Percentiles rank a stretch among this genome's conserved stretches.
Evolutionary conservation across 1,284 basidiomycete genomes (phyloP).

Genomic region (Abortiporus biennis): DNA sequence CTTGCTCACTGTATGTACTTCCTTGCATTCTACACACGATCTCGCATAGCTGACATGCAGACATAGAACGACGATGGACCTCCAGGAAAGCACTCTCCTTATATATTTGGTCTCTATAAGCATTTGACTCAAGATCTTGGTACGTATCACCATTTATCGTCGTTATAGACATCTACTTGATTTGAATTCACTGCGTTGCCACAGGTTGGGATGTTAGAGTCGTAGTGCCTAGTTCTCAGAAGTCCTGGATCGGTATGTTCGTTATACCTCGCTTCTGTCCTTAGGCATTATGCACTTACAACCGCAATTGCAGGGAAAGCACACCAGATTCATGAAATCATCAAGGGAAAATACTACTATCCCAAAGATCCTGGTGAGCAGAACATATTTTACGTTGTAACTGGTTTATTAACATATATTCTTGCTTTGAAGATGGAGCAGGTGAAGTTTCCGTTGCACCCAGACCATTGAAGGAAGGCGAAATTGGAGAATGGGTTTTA

Average conservation of each 20-base stretch:
- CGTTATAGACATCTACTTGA: slow-evolving; percentile 38
- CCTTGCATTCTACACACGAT: too few species aligned
- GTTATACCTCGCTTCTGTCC: slow-evolving; percentile 2
- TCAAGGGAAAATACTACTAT: slow-evolving; percentile 78
- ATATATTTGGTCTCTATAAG: slow-evolving; percentile 74
- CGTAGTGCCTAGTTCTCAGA: slow-evolving; percentile 83
- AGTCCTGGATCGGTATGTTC: slow-evolving; percentile 79
- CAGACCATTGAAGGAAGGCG: slow-evolving; percentile 66
- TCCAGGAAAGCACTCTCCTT: slow-evolving; percentile 74
- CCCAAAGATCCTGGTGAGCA: slow-evolving; percentile 53
- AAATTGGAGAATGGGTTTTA: slow-evolving; percentile 85
- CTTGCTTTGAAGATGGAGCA: slow-evolving; percentile 45
- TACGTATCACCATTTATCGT: slow-evolving; percentile 20
- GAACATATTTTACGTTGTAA: neutral
- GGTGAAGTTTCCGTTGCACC: slow-evolving; percentile 63
- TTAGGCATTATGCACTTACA: neutral
- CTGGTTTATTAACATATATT: slow-evolving; percentile 6
- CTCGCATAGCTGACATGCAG: too few species aligned
- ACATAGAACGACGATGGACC: slow-evolving; percentile 92
- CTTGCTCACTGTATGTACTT: slow-evolving; percentile 48
- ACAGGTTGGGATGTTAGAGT: slow-evolving; percentile 84
- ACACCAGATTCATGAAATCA: slow-evolving; percentile 77
- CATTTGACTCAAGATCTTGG: slow-evolving; percentile 62
- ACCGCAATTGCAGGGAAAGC: slow-evolving; percentile 58
- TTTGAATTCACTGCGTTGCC: slow-evolving; percentile 21